phyloP scores from a whole-genome alignment of 1,284 basidiomycete genomes.

The Sphaerobolus stellatus region DNA sequence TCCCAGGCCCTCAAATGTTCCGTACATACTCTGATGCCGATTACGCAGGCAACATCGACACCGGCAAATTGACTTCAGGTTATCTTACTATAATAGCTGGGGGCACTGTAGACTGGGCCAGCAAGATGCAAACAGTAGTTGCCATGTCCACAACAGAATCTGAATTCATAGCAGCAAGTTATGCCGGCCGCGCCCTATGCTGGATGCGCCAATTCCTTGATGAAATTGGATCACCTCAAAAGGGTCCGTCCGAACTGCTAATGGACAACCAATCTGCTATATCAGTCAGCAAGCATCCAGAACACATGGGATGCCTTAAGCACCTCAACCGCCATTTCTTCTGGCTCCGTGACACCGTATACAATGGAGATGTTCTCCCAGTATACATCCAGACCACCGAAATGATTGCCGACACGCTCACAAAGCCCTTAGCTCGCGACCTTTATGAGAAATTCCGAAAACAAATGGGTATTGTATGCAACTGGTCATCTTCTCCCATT shows the following conservation, averaged over 20 bases:
- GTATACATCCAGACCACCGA: background rate
- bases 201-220: constrained; percentile 37
- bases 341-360: constrained; percentile 24
- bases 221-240: constrained; percentile 25
- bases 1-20: constrained; percentile 4
- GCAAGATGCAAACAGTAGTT: constrained; percentile 36
- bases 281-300: constrained; percentile 24
- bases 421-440: background rate
- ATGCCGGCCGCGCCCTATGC: constrained; percentile 33
- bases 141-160: constrained; percentile 43
- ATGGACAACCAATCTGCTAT: constrained; percentile 28
- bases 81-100: constrained; percentile 25
- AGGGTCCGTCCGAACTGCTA: constrained; percentile 20
- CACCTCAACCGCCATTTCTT: constrained; percentile 28
- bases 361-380: background rate
- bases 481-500: no score
- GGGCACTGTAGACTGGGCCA: constrained; percentile 40
- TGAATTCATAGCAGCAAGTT: constrained; percentile 39
- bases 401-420: background rate
- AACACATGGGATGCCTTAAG: constrained; percentile 26
- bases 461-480: no score
- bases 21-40: constrained; percentile 24
- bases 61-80: constrained; percentile 26
- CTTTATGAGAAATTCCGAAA: no score
- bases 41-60: constrained; percentile 27